Evolutionary conservation across 768 basidiomycete genomes (phyloP).

Genomic region (Asterophora lycoperdoides): DNA sequence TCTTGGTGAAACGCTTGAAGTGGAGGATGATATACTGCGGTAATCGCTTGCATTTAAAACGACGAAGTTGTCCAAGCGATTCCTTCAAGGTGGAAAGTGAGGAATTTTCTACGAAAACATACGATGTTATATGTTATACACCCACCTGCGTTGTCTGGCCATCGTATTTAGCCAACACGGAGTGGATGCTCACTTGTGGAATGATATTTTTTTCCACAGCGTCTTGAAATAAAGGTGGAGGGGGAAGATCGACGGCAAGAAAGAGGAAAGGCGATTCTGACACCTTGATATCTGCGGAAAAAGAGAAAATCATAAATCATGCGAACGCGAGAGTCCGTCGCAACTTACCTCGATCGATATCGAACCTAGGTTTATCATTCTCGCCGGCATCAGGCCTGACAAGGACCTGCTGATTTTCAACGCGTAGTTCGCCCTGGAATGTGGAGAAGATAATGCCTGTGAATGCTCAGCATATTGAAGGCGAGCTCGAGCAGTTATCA

Average conservation of each 20-base stretch:
- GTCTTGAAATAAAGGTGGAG: conserved; percentile 97
- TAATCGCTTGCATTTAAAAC: conserved; percentile 85
- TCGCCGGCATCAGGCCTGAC: conserved; percentile 73
- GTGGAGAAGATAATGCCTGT: conserved; percentile 86
- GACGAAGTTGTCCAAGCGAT: conserved; percentile 75
- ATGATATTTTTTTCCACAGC: conserved; percentile 97
- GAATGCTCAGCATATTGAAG: conserved; percentile 16
- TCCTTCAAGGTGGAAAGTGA: conserved; percentile 49
- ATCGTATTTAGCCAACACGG: conserved; percentile 91
- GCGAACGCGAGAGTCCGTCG: not conserved
- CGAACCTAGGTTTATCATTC: conserved; percentile 84
- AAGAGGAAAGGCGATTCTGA: conserved; percentile 89
- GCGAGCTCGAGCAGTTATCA: conserved; percentile 14
- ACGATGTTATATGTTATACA: conserved; percentile 3
- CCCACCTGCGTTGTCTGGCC: conserved; percentile 82
- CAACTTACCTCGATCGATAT: conserved; percentile 81
- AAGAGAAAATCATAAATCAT: conserved; percentile 4
- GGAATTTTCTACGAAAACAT: not conserved
- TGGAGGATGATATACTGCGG: conserved; percentile 93
- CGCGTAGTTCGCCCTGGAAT: conserved; percentile 90
- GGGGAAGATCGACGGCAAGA: conserved; percentile 92
- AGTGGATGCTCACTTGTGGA: conserved; percentile 91
- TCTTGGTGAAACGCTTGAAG: conserved; percentile 96
- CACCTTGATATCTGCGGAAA: conserved; percentile 74
- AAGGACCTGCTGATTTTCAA: conserved; percentile 92